A percentile compares a stretch with the other conserved stretches of the same genome.
Conservation (phyloP, 495 filamentous ascomycete genomes). For the Talaromyces stipitatus region DNA sequence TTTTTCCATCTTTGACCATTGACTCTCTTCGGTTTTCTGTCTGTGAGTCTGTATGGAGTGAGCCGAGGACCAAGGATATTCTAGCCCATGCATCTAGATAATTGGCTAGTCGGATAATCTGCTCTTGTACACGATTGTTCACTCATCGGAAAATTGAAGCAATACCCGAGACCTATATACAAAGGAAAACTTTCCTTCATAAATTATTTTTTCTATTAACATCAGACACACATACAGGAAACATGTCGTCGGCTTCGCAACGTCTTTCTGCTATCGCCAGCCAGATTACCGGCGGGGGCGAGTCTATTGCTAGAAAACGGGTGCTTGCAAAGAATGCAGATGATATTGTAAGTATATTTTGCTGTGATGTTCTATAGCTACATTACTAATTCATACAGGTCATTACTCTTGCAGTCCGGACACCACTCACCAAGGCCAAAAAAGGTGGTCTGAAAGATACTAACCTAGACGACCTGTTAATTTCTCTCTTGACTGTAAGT, state of each 20-base stretch:
- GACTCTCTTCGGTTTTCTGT: background rate
- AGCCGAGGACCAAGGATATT: background rate
- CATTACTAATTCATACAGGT: conserved; percentile 43
- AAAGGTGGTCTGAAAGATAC: conserved; percentile 95
- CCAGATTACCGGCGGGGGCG: conserved; percentile 26
- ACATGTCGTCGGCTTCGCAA: conserved; percentile 40
- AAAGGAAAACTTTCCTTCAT: background rate
- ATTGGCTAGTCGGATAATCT: background rate
- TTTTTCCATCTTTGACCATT: background rate
- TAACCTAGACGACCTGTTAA: conserved; percentile 68
- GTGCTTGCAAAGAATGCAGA: conserved; percentile 34
- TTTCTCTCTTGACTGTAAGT: conserved; percentile 66
- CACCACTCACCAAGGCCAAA: conserved; percentile 67
- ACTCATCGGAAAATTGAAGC: background rate
- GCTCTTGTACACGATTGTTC: background rate
- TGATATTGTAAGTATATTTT: conserved; percentile 29
- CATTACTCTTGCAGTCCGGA: conserved; percentile 75
- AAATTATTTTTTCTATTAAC: background rate
- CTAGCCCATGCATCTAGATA: background rate
- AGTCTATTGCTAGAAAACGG: conserved; percentile 23
- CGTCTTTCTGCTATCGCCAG: conserved; percentile 31
- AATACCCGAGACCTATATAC: background rate
- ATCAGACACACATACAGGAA: background rate
- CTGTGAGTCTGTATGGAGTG: too few species aligned
- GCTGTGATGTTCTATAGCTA: background rate